These are phyloP conservation scores for Apiospora kogelbergensis DNA, from an alignment of 2,329 filamentous ascomycete species.

Conservation along the genomic window DNA sequence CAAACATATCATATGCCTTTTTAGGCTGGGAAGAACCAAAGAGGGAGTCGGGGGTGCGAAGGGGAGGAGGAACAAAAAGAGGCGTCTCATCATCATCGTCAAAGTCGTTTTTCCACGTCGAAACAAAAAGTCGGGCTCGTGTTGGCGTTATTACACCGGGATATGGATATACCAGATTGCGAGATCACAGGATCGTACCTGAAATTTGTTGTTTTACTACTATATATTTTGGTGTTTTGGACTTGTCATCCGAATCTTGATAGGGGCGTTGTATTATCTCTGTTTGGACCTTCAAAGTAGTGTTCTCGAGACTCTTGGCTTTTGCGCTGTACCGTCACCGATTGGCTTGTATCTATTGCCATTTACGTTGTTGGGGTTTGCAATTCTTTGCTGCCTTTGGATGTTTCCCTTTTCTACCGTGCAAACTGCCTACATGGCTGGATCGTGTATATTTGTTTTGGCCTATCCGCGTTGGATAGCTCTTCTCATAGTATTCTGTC, in stretches of 20 bases:
- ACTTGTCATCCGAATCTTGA: not conserved
- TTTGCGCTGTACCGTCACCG: not conserved
- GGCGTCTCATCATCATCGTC: not conserved
- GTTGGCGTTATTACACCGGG: not conserved
- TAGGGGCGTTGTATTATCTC: not conserved
- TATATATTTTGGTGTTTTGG: not conserved
- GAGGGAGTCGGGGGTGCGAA: not conserved
- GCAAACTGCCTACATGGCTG: not conserved
- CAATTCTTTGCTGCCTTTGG: not conserved
- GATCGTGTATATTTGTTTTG: not conserved
- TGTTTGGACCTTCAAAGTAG: not conserved
- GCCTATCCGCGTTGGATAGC: not conserved
- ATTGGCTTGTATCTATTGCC: not conserved
- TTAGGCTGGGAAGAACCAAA: not conserved
- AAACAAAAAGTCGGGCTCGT: not conserved
- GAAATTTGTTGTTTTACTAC: not conserved
- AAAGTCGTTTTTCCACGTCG: not conserved
- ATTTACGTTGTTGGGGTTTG: not conserved
- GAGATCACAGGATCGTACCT: slow-evolving; percentile 4
- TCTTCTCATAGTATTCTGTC: not conserved
- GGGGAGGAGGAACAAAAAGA: not conserved
- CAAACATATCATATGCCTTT: not conserved
- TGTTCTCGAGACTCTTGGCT: not conserved
- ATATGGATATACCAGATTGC: slow-evolving; percentile 3
- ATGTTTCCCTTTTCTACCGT: not conserved